Conservation (phyloP, 2,329 filamentous ascomycete species). For the Cordyceps pruinosa region DNA sequence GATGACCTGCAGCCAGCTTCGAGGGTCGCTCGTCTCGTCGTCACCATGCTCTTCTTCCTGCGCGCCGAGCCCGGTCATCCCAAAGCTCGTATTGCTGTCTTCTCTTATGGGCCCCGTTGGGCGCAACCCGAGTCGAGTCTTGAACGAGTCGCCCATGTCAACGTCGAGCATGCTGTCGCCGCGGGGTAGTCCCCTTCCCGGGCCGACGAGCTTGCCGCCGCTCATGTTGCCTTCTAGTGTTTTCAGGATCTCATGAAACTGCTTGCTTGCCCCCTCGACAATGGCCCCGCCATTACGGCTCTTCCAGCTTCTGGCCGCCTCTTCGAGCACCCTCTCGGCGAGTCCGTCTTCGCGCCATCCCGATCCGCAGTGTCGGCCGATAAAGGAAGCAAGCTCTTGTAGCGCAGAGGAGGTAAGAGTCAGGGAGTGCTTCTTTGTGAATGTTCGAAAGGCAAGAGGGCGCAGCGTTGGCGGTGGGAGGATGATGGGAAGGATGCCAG, state of each 20-base stretch:
- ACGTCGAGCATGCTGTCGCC: slow-evolving; percentile 58
- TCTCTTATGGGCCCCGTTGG: slow-evolving; percentile 42
- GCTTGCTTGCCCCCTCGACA: slow-evolving; percentile 71
- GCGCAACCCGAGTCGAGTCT: slow-evolving; percentile 50
- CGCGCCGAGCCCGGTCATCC: slow-evolving; percentile 46
- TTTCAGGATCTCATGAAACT: slow-evolving; percentile 76
- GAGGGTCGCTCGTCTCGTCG: slow-evolving; percentile 57
- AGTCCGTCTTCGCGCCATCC: slow-evolving; percentile 95
- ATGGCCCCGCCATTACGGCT: slow-evolving; percentile 82
- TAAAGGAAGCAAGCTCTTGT: slow-evolving; percentile 77
- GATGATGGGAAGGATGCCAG: slow-evolving; percentile 76
- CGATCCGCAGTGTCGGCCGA: slow-evolving; percentile 88
- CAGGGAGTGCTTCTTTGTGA: slow-evolving; percentile 95
- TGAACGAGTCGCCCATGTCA: slow-evolving; percentile 44
- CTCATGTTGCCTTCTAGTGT: slow-evolving; percentile 81
- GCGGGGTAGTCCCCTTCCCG: slow-evolving; percentile 42
- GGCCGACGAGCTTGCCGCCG: slow-evolving; percentile 62
- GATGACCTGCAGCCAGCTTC: slow-evolving; percentile 78
- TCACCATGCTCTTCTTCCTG: slow-evolving; percentile 52
- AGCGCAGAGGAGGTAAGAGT: slow-evolving; percentile 84
- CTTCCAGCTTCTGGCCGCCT: slow-evolving; percentile 89
- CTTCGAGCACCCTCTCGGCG: slow-evolving; percentile 86
- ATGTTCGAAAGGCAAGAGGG: slow-evolving; percentile 87
- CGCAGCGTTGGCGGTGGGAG: slow-evolving; percentile 81
- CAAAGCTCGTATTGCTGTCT: slow-evolving; percentile 61